Evolutionary conservation across 495 filamentous ascomycete species (phyloP).

Genomic region (Staphylotrichum tortipilum): DNA sequence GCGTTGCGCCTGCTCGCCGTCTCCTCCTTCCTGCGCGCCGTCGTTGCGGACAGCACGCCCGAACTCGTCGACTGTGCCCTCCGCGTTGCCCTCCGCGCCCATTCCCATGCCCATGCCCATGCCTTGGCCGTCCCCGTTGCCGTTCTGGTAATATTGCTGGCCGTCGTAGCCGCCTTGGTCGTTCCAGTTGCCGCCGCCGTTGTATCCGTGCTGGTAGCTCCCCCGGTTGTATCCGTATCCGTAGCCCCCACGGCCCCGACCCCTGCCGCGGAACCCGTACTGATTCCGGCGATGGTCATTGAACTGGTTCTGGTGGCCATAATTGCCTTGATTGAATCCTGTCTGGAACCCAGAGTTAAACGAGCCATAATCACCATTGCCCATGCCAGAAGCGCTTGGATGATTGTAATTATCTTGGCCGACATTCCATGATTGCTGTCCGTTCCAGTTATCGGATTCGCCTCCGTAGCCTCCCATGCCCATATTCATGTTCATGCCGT

Average conservation of each 20-base stretch:
- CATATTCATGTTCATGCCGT: constrained; percentile 87
- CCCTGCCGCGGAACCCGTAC: constrained; percentile 48
- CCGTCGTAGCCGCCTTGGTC: constrained; percentile 20
- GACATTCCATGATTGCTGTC: constrained; percentile 70
- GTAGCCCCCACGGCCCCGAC: constrained; percentile 58
- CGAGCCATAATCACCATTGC: constrained; percentile 70
- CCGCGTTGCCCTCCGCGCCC: constrained; percentile 9
- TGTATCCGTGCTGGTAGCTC: constrained; percentile 19
- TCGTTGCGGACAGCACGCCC: constrained; percentile 38
- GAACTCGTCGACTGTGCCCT: constrained; percentile 44
- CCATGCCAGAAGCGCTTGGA: constrained; percentile 67
- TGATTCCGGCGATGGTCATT: constrained; percentile 53
- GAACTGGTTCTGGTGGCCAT: constrained; percentile 48
- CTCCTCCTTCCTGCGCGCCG: constrained; percentile 10
- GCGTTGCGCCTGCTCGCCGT: not conserved
- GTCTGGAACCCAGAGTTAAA: constrained; percentile 66
- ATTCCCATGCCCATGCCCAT: no score
- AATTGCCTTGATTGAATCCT: constrained; percentile 54
- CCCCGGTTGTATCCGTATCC: constrained; percentile 47
- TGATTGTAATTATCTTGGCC: constrained; percentile 59
- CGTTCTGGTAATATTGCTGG: constrained; percentile 16
- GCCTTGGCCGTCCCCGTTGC: constrained; percentile 9
- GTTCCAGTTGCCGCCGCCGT: constrained; percentile 17
- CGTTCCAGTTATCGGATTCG: constrained; percentile 53
- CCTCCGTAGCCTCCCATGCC: constrained; percentile 68